A percentile compares a stretch with the other conserved stretches of the same genome.
phyloP scores from a whole-genome alignment of 495 filamentous ascomycete genomes.

The Aspergillus leporis region DNA sequence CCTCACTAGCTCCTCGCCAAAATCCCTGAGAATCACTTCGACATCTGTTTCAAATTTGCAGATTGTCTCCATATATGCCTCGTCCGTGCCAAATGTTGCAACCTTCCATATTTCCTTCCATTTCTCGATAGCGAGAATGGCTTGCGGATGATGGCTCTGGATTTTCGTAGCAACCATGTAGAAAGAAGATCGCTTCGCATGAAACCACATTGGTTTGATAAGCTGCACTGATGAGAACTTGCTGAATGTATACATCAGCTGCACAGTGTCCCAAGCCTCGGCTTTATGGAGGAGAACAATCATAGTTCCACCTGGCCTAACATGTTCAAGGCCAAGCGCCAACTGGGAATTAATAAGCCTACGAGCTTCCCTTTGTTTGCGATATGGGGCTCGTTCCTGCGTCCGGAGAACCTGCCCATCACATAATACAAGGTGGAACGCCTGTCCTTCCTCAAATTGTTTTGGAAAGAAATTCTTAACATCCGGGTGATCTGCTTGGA shows the following conservation, averaged over 20 bases:
- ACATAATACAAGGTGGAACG: slow-evolving; percentile 57
- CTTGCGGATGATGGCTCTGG: slow-evolving; percentile 29
- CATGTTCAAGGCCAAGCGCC: slow-evolving; percentile 46
- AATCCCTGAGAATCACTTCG: slow-evolving; percentile 38
- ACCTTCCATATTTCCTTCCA: slow-evolving; percentile 48
- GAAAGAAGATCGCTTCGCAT: slow-evolving; percentile 52
- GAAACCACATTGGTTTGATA: slow-evolving; percentile 47
- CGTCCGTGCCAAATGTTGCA: slow-evolving; percentile 44
- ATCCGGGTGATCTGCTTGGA: slow-evolving; percentile 48
- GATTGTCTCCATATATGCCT: slow-evolving; percentile 16
- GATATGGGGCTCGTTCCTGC: slow-evolving; percentile 42
- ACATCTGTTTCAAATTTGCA: slow-evolving; percentile 21
- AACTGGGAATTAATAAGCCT: slow-evolving; percentile 47
- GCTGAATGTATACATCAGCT: slow-evolving; percentile 42
- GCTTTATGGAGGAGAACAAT: slow-evolving; percentile 53
- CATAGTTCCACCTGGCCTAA: slow-evolving; percentile 47
- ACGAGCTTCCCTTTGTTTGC: slow-evolving; percentile 40
- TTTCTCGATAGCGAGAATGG: slow-evolving; percentile 31
- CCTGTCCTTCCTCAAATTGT: slow-evolving; percentile 16
- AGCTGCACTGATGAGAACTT: slow-evolving; percentile 45
- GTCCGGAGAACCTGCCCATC: slow-evolving; percentile 56
- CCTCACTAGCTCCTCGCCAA: slow-evolving; percentile 37
- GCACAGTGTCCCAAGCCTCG: slow-evolving; percentile 41
- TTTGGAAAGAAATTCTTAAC: slow-evolving; percentile 34
- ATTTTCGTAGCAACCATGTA: slow-evolving; percentile 57